These are phyloP conservation scores for Tetrapisispora nanseiensis DNA, from an alignment of 805 yeast genomes.

Conservation along the genomic window DNA sequence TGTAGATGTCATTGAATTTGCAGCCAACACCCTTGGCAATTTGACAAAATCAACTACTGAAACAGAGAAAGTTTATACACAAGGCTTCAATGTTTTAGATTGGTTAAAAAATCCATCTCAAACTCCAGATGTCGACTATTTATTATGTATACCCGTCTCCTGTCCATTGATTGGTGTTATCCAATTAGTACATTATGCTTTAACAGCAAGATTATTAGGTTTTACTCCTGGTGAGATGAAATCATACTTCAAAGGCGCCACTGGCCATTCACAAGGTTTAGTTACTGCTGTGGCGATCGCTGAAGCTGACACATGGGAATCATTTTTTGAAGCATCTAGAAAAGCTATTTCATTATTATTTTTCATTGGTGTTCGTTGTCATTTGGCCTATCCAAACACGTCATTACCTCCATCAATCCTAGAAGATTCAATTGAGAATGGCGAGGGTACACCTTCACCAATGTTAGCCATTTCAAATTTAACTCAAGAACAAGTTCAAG, in stretches of 20 bases:
- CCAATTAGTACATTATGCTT: constrained; percentile 87
- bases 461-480: constrained; percentile 93
- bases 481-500: constrained; percentile 67
- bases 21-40: constrained; percentile 57
- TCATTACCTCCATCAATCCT: constrained; percentile 88
- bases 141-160: constrained; percentile 84
- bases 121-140: constrained; percentile 83
- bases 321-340: constrained; percentile 59
- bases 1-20: constrained; percentile 56
- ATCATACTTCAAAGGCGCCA: constrained; percentile 57
- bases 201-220: constrained; percentile 77
- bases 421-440: constrained; percentile 84
- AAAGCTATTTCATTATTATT: constrained; percentile 80
- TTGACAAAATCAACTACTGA: constrained; percentile 60
- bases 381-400: constrained; percentile 84
- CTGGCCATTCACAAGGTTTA: constrained; percentile 88
- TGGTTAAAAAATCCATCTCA: constrained; percentile 83
- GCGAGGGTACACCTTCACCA: constrained; percentile 95
- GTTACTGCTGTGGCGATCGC: constrained; percentile 90
- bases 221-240: constrained; percentile 83
- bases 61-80: constrained; percentile 81
- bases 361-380: constrained; percentile 88
- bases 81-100: constrained; percentile 77
- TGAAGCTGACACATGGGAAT: constrained; percentile 72
- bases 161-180: constrained; percentile 97